phyloP scores from a whole-genome alignment of 2,329 filamentous ascomycete species.

The Arthrocladium fulminans region DNA sequence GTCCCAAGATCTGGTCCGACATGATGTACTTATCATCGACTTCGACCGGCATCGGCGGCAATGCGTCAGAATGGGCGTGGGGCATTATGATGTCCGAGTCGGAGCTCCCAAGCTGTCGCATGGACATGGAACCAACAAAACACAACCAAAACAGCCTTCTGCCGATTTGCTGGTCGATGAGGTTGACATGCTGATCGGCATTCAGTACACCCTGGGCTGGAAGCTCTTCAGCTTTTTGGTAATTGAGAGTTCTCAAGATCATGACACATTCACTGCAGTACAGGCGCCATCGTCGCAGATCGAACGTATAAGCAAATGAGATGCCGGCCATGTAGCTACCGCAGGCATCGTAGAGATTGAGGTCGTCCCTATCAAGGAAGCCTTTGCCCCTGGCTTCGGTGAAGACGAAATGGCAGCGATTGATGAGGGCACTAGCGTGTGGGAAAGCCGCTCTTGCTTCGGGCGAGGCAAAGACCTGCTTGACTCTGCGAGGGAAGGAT shows the following conservation, averaged over 20 bases:
- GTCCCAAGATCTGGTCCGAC: conserved; percentile 58
- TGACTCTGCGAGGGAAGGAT: conserved; percentile 38
- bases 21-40: conserved; percentile 78
- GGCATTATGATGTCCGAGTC: conserved; percentile 66
- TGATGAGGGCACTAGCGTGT: conserved; percentile 36
- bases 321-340: conserved; percentile 37
- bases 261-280: conserved; percentile 38
- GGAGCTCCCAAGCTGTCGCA: conserved; percentile 66
- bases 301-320: conserved; percentile 34
- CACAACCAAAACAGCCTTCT: conserved; percentile 70
- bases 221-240: conserved; percentile 26
- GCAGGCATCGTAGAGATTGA: conserved; percentile 37
- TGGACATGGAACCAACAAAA: conserved; percentile 65
- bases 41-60: conserved; percentile 70
- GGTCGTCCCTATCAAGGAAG: conserved; percentile 33
- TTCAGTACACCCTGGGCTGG: conserved; percentile 14
- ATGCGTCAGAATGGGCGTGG: conserved; percentile 65
- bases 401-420: conserved; percentile 36
- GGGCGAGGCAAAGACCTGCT: conserved; percentile 32
- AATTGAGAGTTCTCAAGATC: conserved; percentile 34
- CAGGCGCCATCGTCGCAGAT: conserved; percentile 31
- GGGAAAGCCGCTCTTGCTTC: conserved; percentile 32
- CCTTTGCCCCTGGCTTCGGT: conserved; percentile 36
- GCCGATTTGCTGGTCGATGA: conserved; percentile 36
- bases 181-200: conserved; percentile 29